phyloP scores from a whole-genome alignment of 176 grass and related monocot species.

The Zizania latifolia region DNA sequence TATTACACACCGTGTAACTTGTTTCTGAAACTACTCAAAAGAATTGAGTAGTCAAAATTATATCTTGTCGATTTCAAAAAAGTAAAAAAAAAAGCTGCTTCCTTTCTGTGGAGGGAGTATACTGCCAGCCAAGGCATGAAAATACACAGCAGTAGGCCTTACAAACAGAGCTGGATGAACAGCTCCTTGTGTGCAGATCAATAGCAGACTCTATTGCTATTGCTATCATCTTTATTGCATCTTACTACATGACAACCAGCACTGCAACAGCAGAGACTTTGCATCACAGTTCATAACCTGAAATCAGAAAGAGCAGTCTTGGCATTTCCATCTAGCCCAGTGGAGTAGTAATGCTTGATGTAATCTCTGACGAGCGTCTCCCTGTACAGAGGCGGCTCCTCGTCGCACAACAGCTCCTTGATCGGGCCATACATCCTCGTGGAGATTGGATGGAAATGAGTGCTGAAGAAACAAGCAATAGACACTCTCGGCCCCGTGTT shows the following conservation, averaged over 20 bases:
- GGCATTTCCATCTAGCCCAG: slow-evolving; percentile 29
- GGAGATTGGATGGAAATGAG: slow-evolving; percentile 28
- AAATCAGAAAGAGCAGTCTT: slow-evolving; percentile 36
- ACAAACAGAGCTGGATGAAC: too few species aligned
- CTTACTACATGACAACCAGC: not conserved
- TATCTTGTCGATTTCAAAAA: too few species aligned
- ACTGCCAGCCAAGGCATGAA: too few species aligned
- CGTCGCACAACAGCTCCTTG: slow-evolving; percentile 46
- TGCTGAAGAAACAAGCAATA: slow-evolving; percentile 49
- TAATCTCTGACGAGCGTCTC: slow-evolving; percentile 42
- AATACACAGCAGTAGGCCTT: too few species aligned
- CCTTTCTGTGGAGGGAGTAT: too few species aligned
- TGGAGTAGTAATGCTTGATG: not conserved
- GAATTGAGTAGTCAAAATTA: too few species aligned
- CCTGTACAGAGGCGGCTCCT: slow-evolving; percentile 34
- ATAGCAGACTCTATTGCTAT: too few species aligned
- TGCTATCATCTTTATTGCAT: not conserved
- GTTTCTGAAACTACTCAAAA: too few species aligned
- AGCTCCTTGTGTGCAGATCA: too few species aligned
- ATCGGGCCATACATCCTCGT: slow-evolving; percentile 57
- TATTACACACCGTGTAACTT: too few species aligned
- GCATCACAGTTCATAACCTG: slow-evolving; percentile 22
- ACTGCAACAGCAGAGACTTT: too few species aligned
- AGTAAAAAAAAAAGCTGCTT: too few species aligned
- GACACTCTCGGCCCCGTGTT: slow-evolving; percentile 33